Percentiles rank a stretch among this genome's conserved stretches.
These are phyloP conservation scores for Coelastrella sp. DNA, from an alignment of 139 green algal genomes.

Conservation along the genomic window DNA sequence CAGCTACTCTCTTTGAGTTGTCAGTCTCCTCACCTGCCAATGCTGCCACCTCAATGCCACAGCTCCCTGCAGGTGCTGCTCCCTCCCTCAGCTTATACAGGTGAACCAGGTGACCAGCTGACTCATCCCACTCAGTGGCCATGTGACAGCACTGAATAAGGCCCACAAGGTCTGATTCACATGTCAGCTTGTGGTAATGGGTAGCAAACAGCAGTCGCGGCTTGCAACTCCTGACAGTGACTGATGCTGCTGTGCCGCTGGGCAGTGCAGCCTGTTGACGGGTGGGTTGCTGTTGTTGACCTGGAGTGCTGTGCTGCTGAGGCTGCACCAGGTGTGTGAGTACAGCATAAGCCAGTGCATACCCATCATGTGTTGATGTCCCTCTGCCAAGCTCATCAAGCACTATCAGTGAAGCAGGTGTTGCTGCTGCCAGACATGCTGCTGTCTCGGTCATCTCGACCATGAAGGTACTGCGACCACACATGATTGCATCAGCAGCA, in stretches of 20 bases:
- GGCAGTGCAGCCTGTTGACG: background rate
- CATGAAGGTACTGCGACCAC: slow-evolving; percentile 91
- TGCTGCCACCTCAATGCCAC: slow-evolving; percentile 61
- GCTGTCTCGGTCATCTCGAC: slow-evolving; percentile 95
- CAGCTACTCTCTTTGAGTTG: background rate
- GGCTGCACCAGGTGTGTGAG: slow-evolving; percentile 31
- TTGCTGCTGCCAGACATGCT: slow-evolving; percentile 74
- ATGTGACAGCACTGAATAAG: slow-evolving; percentile 63
- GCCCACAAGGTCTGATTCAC: slow-evolving; percentile 30
- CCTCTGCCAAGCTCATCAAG: slow-evolving; percentile 93
- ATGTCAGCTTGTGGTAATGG: slow-evolving; percentile 90
- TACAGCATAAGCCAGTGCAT: slow-evolving; percentile 52
- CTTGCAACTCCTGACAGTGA: background rate
- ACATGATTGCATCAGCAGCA: slow-evolving; percentile 91
- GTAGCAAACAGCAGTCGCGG: slow-evolving; percentile 88
- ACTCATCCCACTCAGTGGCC: slow-evolving; percentile 35
- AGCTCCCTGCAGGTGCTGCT: slow-evolving; percentile 58
- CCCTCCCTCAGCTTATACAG: slow-evolving; percentile 53
- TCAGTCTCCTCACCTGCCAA: slow-evolving; percentile 16
- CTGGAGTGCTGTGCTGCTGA: background rate
- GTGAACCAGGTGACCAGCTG: slow-evolving; percentile 30
- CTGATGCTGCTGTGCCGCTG: background rate
- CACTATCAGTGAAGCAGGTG: slow-evolving; percentile 77
- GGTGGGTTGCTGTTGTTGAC: background rate
- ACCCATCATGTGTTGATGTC: slow-evolving; percentile 57